Evolutionary conservation across 106 monocot genomes (phyloP), one percentile per base, ranked within the genome.

Genomic region (Dioscorea alata): DNA sequence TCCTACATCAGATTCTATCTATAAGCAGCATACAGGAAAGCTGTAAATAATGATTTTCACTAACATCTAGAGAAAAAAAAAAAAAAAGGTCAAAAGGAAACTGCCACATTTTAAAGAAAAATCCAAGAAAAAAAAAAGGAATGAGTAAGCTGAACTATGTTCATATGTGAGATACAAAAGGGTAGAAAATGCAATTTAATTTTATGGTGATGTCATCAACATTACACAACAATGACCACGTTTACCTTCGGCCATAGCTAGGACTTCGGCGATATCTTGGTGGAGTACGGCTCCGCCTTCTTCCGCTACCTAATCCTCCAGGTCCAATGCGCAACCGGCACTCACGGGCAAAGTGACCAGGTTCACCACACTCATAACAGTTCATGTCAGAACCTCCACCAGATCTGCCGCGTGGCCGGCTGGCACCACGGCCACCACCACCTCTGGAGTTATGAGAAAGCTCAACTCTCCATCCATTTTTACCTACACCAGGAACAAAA

Each of bases 281-380:
- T 3, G 42, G 42, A 42, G 42, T 42, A 42, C 42, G 78, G 73
- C 95, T 95, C 0, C 88, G 82, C 8, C 85, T 73, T 50, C 84
- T 79, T 65, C 90, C 91, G 71, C 78, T 81, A 19, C 90, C 94
- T 49, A 83, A 32, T 51, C 94, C 94, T 59, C 81, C 78, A 57
- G 87, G 69, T 62, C 90, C 94, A 76, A 87, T 78, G n/a, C 91
- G 81, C 24, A 83, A 49, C 13, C 94, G 87, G 49, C 94, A 95
- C 59, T 91, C 95, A 74, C 95, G 88, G 71, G 91, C 95, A 82
- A 95, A 95, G 61, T 95, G 95, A 59, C 95, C 91, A 23, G 86
- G 57, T 59, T 95, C 91, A 16, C 95, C 95, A 74, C 95, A 95
- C 57, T 95, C 91, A 54, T 91, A 95, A 61, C 91, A 95, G 63